Evolutionary conservation across 306 rosid genomes (phyloP).

Genomic region (Lithocarpus polystachyus): DNA sequence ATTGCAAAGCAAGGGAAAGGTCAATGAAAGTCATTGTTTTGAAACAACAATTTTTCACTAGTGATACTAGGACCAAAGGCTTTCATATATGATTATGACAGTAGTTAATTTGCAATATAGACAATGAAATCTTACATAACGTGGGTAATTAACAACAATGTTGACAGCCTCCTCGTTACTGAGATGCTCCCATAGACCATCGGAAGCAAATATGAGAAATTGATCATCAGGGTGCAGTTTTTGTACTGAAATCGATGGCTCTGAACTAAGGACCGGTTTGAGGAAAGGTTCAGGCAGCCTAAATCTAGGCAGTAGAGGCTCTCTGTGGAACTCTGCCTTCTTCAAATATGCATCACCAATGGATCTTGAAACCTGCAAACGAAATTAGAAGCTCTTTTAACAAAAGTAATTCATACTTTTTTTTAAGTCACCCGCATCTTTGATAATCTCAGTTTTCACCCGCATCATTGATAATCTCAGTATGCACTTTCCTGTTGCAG

Average conservation of each 20-base stretch:
- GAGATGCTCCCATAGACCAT: conserved; percentile 92
- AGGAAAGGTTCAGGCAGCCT: conserved; percentile 64
- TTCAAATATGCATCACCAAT: conserved; percentile 87
- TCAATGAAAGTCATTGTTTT: not conserved
- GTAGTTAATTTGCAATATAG: not conserved
- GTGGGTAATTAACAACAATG: conserved; percentile 61
- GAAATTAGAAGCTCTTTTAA: conserved; percentile 13
- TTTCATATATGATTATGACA: not conserved
- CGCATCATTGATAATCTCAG: not conserved
- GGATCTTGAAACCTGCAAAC: conserved; percentile 71
- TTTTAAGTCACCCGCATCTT: not conserved
- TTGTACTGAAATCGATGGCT: conserved; percentile 57
- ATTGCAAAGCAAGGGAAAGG: not conserved
- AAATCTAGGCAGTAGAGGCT: conserved; percentile 56
- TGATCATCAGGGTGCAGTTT: conserved; percentile 62
- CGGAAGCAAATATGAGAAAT: conserved; percentile 78
- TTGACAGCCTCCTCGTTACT: conserved; percentile 70
- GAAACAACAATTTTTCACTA: not conserved
- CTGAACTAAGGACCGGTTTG: conserved; percentile 63
- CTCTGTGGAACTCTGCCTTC: conserved; percentile 67
- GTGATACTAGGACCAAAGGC: not conserved
- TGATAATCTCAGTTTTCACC: not conserved
- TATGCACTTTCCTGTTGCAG: not conserved
- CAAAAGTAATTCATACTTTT: not conserved
- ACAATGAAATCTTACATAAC: conserved; percentile 38